Conservation (phyloP, 805 yeast species). For the Candida ponderosae region DNA sequence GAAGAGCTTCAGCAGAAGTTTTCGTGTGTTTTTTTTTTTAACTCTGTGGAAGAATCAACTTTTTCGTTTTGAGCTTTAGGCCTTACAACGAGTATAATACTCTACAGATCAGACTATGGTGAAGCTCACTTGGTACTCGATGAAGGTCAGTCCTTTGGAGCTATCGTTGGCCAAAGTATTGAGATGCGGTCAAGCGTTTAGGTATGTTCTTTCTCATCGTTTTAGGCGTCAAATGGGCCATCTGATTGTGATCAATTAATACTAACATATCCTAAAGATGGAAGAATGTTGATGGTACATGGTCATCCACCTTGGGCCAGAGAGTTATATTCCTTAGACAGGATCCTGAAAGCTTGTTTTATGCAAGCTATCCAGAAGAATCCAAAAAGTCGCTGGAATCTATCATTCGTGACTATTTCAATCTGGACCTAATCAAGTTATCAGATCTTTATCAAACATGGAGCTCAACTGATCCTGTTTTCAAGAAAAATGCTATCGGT, state of each 20-base stretch:
- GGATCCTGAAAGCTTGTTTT: conserved; percentile 42
- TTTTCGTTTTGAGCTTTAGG: too few species aligned
- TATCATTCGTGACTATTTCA: conserved; percentile 62
- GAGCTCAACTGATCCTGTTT: conserved; percentile 46
- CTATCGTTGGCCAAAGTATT: conserved; percentile 56
- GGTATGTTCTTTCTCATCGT: conserved; percentile 19
- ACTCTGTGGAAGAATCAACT: too few species aligned
- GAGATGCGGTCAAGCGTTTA: conserved; percentile 80
- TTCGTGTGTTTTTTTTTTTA: too few species aligned
- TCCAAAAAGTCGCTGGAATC: conserved; percentile 27
- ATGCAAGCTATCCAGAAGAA: conserved; percentile 31
- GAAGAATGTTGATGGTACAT: conserved; percentile 54
- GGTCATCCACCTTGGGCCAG: conserved; percentile 57
- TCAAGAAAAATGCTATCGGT: conserved; percentile 26
- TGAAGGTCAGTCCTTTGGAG: conserved; percentile 28
- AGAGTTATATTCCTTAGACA: conserved; percentile 62
- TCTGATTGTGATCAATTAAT: too few species aligned
- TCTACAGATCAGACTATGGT: not conserved
- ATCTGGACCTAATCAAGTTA: conserved; percentile 45
- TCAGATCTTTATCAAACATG: conserved; percentile 50
- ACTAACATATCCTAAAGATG: conserved; percentile 37
- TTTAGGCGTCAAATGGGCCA: too few species aligned
- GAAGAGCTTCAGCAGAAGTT: too few species aligned
- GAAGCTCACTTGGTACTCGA: conserved; percentile 12
- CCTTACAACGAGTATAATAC: too few species aligned